Percentiles rank a stretch among this genome's conserved stretches.
Conservation (phyloP, 2,329 filamentous ascomycete genomes). For the Aspergillus japonicus region DNA sequence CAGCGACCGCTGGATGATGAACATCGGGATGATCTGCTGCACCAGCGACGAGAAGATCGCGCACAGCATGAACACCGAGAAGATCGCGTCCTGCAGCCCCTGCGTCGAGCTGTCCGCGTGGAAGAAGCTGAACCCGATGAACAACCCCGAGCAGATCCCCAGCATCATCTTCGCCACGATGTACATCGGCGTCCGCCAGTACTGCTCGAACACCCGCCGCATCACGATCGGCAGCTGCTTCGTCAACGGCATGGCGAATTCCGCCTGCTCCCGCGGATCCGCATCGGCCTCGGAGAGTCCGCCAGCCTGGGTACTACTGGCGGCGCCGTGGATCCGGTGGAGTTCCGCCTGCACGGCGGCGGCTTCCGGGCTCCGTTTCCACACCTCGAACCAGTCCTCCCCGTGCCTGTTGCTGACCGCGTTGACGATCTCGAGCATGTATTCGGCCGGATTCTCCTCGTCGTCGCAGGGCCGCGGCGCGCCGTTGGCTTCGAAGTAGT, state of each 20-base stretch:
- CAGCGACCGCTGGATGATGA: constrained; percentile 74
- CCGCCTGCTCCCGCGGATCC: constrained; percentile 59
- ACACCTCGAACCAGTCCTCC: constrained; percentile 61
- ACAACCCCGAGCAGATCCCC: constrained; percentile 62
- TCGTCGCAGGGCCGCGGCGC: constrained; percentile 54
- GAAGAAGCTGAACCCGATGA: constrained; percentile 81
- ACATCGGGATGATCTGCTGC: constrained; percentile 68
- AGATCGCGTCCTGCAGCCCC: constrained; percentile 82
- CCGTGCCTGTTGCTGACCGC: constrained; percentile 20
- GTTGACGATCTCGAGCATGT: constrained; percentile 64
- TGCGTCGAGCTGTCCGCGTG: constrained; percentile 68
- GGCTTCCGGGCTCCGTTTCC: constrained; percentile 59
- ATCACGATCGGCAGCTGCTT: constrained; percentile 66
- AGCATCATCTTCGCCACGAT: constrained; percentile 77
- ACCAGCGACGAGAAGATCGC: constrained; percentile 61
- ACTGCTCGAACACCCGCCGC: constrained; percentile 78
- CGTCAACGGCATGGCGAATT: constrained; percentile 73
- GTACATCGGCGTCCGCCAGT: constrained; percentile 83
- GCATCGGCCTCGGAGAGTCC: too few species aligned
- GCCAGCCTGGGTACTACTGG: constrained; percentile 35
- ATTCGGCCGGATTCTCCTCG: constrained; percentile 71
- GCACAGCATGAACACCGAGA: constrained; percentile 76
- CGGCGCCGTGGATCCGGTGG: constrained; percentile 52
- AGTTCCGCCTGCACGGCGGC: constrained; percentile 56
- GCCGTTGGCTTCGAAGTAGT: constrained; percentile 65